Conservation (phyloP, 1,139 yeast species). For the Nakaseomyces delphensis region DNA sequence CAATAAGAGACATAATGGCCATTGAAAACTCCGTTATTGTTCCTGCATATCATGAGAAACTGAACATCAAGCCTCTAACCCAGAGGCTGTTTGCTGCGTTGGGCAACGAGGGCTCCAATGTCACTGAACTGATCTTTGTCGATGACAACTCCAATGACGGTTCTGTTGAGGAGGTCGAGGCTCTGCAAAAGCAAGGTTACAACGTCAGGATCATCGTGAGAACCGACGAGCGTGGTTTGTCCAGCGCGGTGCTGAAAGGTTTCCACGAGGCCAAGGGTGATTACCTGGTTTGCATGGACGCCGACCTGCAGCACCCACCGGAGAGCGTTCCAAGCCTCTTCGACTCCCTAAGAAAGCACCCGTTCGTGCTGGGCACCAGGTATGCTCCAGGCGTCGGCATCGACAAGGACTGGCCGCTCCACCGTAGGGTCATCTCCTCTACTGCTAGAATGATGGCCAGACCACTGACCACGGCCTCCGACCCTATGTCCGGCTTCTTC, state of each 20-base stretch:
- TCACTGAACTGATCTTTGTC: slow-evolving; percentile 39
- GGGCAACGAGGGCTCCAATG: slow-evolving; percentile 35
- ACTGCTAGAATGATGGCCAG: slow-evolving; percentile 40
- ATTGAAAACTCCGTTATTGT: slow-evolving; percentile 37
- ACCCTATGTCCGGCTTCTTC: slow-evolving; percentile 43
- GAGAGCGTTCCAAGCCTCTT: slow-evolving; percentile 38
- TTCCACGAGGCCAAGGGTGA: slow-evolving; percentile 39
- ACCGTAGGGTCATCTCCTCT: slow-evolving; percentile 39
- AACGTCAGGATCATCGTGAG: slow-evolving; percentile 40
- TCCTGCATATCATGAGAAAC: slow-evolving; percentile 41
- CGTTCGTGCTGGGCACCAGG: slow-evolving; percentile 40
- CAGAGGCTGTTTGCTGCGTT: slow-evolving; percentile 39
- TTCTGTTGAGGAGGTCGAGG: slow-evolving; percentile 41
- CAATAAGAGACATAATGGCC: slow-evolving; percentile 22
- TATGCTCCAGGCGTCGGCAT: slow-evolving; percentile 43
- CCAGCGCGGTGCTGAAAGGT: slow-evolving; percentile 40
- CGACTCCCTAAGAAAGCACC: slow-evolving; percentile 33
- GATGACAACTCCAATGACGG: slow-evolving; percentile 44
- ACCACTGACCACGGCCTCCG: slow-evolving; percentile 40
- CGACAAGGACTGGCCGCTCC: slow-evolving; percentile 42
- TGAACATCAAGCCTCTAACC: slow-evolving; percentile 39
- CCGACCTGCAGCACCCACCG: slow-evolving; percentile 43
- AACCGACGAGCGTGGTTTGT: slow-evolving; percentile 39
- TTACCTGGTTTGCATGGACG: slow-evolving; percentile 41
- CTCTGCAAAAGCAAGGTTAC: slow-evolving; percentile 36